Evolutionary conservation across 2,329 filamentous ascomycete genomes (phyloP), one percentile per base, ranked within the genome.

Genomic region (Aureobasidium sp.): DNA sequence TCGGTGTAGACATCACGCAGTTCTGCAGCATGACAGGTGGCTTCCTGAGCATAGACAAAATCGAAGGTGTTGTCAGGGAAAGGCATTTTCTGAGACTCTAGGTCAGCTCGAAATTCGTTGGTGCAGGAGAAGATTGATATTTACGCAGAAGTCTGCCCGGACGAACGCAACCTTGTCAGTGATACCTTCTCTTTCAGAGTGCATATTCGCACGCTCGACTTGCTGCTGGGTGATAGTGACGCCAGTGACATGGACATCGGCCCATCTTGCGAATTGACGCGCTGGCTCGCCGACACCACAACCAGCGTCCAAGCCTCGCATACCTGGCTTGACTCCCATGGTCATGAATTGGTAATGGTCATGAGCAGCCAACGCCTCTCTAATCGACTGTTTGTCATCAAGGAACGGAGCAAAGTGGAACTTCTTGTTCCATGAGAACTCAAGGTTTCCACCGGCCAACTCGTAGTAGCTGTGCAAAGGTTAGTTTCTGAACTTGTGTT

Each of bases 171-270:
- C 79, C 79, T 96, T 91, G 71, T 90, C 76, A 1, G 87, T 82
- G 56, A 97, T 80, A 53, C 87, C 87, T 77, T 95, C 90, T 76
- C 91, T 90, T 65, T 83, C 78, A 2, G 92, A 90, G 73, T 97
- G 96, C 60, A 82, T 80, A 13, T 86, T 91, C 15, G 92, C 93
- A 67, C 94, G 90, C 74, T 97, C 85, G 68, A 97, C 96, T 79
- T 97, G 94, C 81, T 97, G 97, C 79, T 97, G 90, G 77, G 97
- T 97, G 86, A 97, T 97, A 85, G 97, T 97, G 74, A 97, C 79
- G 44, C 93, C 94, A 27, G 90, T 88, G 66, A 97, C 84, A 70
- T 97, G 90, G 69, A 42, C 88, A 64, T 90, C 92, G 10, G 90
- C 88, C 79, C 97, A 97, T 78, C 94, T 95, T 78, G 90, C 90